Evolutionary conservation across 345 rosid genomes (phyloP), one percentile per base, ranked within the genome.

Genomic region (Salix dunnii): DNA sequence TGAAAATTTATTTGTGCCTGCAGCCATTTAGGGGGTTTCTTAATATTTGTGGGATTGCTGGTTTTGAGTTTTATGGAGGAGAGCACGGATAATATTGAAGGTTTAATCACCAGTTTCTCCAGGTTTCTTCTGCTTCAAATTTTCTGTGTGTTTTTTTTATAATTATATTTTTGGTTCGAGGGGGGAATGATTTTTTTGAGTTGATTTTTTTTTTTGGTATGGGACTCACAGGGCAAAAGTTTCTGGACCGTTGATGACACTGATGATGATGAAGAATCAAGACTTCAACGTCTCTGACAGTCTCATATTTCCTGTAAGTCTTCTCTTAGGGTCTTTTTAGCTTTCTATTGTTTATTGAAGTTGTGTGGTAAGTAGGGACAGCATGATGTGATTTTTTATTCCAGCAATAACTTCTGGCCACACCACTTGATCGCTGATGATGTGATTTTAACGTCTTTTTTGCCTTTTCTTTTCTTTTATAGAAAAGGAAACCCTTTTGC

Each of bases 1-100:
- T 31, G 30, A 6, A 21, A 30, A 23, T 25, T 30, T 28, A 46
- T 30, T 18, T 31, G 25, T 23, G 21, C 27, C 27, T 51, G 66
- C 68, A 96, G 99, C 85, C 99, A 96, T 83, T 81, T 96, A 33
- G 84, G 77, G 25, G 99, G 99, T 0, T 92, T 96, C 84, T 13
- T 85, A 72, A 84, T 96, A 79, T 96, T 96, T 68, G 82, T 81
- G 76, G 88, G 85, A 71, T 66, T 96, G 81, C 83, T 89, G 82
- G 87, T 79, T 69, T 80, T 90, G 85, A 93, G 96, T 75, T 87
- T 74, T 60, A 74, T 72, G 92, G 97, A 85, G 78, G 75, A 77
- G 51, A 46, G 51, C 51, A 46, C 51, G 76, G 81, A 78, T 78
- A 92, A 92, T 84, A 68, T 88, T 17, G 90, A 90, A 60, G 84